These are phyloP conservation scores for Hirsutella minnesotensis DNA, from an alignment of 2,329 filamentous ascomycete species.

Conservation along the genomic window DNA sequence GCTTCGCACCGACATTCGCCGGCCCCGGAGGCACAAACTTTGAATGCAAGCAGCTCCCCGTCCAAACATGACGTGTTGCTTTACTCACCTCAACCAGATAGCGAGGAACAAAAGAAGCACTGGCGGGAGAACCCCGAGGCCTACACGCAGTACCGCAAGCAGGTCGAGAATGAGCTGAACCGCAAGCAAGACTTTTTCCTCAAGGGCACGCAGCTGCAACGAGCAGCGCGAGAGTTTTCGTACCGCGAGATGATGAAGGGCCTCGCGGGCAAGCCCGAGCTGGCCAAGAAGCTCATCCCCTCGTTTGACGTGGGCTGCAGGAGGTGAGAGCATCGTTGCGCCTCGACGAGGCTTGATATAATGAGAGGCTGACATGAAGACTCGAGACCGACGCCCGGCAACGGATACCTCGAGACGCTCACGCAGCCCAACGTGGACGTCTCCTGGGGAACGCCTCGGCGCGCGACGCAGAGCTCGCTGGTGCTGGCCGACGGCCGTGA, in stretches of 20 bases:
- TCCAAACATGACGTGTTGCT: too few relatives aligned
- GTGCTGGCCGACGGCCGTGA: constrained; percentile 13
- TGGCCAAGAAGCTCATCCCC: constrained; percentile 19
- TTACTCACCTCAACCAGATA: constrained; percentile 4
- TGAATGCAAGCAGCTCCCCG: constrained; percentile 16
- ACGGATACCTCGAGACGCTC: constrained; percentile 17
- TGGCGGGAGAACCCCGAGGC: constrained; percentile 38
- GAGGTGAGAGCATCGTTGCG: constrained; percentile 23
- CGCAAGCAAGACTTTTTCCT: neutral
- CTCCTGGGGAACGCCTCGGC: constrained; percentile 3
- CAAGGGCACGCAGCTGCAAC: neutral
- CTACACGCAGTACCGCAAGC: constrained; percentile 39
- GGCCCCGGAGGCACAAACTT: constrained; percentile 34
- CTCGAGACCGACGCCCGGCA: constrained; percentile 13
- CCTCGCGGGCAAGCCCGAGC: constrained; percentile 26
- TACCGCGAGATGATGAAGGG: constrained; percentile 42
- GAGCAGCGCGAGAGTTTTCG: constrained; percentile 15
- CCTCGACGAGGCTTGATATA: too few relatives aligned
- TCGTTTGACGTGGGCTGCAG: neutral
- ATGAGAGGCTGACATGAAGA: too few relatives aligned
- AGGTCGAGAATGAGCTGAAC: constrained; percentile 36
- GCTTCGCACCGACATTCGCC: constrained; percentile 20
- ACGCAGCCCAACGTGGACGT: constrained; percentile 13
- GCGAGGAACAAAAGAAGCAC: constrained; percentile 31
- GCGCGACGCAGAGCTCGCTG: constrained; percentile 16